Evolutionary conservation across 768 basidiomycete genomes (phyloP).

Genomic region (Suillus hirtellus): DNA sequence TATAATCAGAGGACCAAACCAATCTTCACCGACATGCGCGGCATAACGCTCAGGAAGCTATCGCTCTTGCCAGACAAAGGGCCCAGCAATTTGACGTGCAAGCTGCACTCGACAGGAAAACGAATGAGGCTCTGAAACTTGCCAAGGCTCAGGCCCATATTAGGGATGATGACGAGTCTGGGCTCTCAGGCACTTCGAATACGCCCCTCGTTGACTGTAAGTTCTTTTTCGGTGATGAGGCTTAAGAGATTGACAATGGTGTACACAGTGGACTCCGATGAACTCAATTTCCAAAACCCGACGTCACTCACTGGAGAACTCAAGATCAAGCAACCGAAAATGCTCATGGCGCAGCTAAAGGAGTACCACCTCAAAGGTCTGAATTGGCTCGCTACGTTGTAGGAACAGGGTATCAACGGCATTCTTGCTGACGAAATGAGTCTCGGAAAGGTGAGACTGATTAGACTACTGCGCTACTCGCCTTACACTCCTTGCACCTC

Average conservation of each 20-base stretch:
- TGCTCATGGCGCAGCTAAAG: constrained; percentile 95
- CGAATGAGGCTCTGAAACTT: constrained; percentile 71
- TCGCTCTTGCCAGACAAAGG: constrained; percentile 72
- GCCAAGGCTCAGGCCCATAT: constrained; percentile 55
- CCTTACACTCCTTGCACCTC: constrained; percentile 8
- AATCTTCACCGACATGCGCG: constrained; percentile 85
- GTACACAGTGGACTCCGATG: constrained; percentile 83
- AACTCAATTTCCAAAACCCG: constrained; percentile 99
- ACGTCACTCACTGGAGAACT: constrained; percentile 83
- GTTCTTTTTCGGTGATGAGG: too few relatives aligned
- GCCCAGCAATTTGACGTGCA: constrained; percentile 86
- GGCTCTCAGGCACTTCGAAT: constrained; percentile 28
- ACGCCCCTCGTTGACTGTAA: constrained; percentile 70
- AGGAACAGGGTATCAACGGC: constrained; percentile 99
- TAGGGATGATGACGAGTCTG: constrained; percentile 46
- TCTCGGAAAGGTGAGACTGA: constrained; percentile 67
- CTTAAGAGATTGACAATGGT: constrained; percentile 11
- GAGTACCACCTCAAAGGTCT: constrained; percentile 98
- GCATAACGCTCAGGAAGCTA: constrained; percentile 87
- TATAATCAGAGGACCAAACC: constrained; percentile 72
- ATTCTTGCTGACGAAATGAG: constrained; percentile 99
- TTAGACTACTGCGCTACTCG: constrained; percentile 4
- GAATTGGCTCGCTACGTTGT: constrained; percentile 96
- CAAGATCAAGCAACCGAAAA: constrained; percentile 88
- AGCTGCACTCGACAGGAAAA: constrained; percentile 78